Evolutionary conservation across 805 yeast species (phyloP), one percentile per base, ranked within the genome.

Genomic region (Candida xiaguanensis): DNA sequence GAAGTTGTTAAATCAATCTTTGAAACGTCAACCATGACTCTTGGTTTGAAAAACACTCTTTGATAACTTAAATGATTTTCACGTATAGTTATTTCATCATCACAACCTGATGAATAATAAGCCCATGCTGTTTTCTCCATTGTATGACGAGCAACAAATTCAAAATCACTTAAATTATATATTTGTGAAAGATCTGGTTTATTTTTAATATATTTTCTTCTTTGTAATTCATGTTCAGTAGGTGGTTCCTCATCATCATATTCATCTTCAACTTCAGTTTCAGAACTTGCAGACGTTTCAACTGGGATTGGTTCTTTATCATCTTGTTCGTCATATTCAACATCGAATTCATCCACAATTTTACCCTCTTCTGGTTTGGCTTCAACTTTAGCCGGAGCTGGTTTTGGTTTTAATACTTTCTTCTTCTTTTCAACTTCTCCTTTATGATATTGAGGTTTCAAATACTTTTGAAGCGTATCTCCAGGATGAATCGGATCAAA

Each of bases 1-100:
- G 77, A 72, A 8, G 95, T 82, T 8, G 82, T 59, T 23, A 79
- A 59, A 55, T 87, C 95, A 32, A 90, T 75, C 22, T 74, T 60
- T n/a, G 74, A 61, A 12, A 91, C 97, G 61, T 91, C 88, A 12
- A 89, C 87, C 40, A 90, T 67, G 12, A 91, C 73, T 40, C 78
- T 71, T 11, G 98, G 98, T 48, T 84, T 80, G 71, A 91, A 91
- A 65, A 85, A 89, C 38, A 90, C 77, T 22, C 95, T 70, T 55
- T 87, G 95, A 65, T 78, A 91, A 3, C 96, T 95, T 38, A 80
- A 74, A 59, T 89, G 97, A 65, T 91, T 91, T 55, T 90, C 96
- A 50, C 98, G 75, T 53, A 85, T 58, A 2, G 96, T 76, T 49
- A 91, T 77, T 65, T 91, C 98, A 59, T 91, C 98, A 61, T 91